A percentile compares a stretch with the other conserved stretches of the same genome.
These are phyloP conservation scores for Pythium myriotylum DNA, from an alignment of 352 stramenopile genomes.

Conservation along the genomic window DNA sequence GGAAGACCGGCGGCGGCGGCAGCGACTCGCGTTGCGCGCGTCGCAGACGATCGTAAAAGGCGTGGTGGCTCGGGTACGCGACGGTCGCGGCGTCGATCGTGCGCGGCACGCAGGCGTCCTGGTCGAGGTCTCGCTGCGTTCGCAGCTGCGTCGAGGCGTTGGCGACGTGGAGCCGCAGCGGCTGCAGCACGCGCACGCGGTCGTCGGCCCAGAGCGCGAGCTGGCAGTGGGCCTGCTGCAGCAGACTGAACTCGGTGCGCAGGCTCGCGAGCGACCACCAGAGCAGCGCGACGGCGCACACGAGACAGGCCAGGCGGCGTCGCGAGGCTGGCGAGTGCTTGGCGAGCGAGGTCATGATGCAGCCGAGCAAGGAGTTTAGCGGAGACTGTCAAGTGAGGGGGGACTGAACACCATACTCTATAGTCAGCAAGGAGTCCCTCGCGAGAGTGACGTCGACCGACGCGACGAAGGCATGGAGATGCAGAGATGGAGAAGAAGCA, in stretches of 20 bases:
- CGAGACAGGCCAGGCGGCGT: too few species aligned
- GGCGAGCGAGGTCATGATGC: too few species aligned
- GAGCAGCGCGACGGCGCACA: neutral
- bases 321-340: neutral
- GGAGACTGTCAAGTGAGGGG: too few species aligned
- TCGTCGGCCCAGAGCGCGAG: conserved; percentile 4
- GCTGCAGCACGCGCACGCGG: conserved; percentile 5
- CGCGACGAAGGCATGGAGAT: too few species aligned
- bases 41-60: conserved; percentile 22
- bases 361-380: too few species aligned
- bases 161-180: neutral
- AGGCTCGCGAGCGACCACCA: neutral
- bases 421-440: too few species aligned
- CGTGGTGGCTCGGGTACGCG: conserved; percentile 16
- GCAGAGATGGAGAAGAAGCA: too few species aligned
- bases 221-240: conserved; percentile 12
- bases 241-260: conserved; percentile 10
- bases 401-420: too few species aligned
- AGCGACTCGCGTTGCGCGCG: neutral
- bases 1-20: conserved; percentile 14
- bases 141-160: neutral
- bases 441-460: too few species aligned
- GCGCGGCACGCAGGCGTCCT: conserved; percentile 10
- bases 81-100: conserved; percentile 9
- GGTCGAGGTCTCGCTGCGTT: neutral